Percentiles rank a stretch among this genome's conserved stretches.
phyloP scores from a whole-genome alignment of 2,329 filamentous ascomycete species.

The Coleophoma cylindrospora region DNA sequence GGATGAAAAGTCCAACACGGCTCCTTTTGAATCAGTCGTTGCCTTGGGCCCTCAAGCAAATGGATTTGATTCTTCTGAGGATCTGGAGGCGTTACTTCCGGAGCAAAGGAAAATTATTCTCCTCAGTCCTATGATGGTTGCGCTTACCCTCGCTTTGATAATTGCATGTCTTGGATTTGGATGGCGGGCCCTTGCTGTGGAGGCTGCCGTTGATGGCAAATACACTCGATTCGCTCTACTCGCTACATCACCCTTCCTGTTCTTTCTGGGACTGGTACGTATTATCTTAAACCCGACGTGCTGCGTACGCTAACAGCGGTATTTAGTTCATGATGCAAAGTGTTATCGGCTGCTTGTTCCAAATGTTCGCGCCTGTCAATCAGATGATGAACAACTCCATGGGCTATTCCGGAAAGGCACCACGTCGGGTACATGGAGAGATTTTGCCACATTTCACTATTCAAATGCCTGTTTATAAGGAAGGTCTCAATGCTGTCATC shows the following conservation, averaged over 20 bases:
- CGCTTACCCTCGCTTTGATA: slow-evolving; percentile 45
- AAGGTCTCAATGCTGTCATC: slow-evolving; percentile 41
- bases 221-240: slow-evolving; percentile 51
- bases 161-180: slow-evolving; percentile 50
- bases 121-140: slow-evolving; percentile 48
- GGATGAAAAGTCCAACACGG: slow-evolving; percentile 19
- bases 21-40: slow-evolving; percentile 12
- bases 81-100: slow-evolving; percentile 20
- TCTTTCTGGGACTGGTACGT: slow-evolving; percentile 50
- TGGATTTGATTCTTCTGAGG: not conserved
- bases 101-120: slow-evolving; percentile 46
- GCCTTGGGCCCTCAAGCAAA: slow-evolving; percentile 16
- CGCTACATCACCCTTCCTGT: slow-evolving; percentile 44
- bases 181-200: slow-evolving; percentile 47
- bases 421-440: slow-evolving; percentile 31
- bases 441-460: slow-evolving; percentile 41
- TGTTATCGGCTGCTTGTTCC: slow-evolving; percentile 42
- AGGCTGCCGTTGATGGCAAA: slow-evolving; percentile 46
- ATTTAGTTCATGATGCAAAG: slow-evolving; percentile 44
- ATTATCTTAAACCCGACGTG: not conserved
- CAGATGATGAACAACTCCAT: slow-evolving; percentile 39
- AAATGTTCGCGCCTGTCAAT: slow-evolving; percentile 45
- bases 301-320: not conserved
- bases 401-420: slow-evolving; percentile 28
- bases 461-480: slow-evolving; percentile 45